phyloP scores from a whole-genome alignment of 23 red algal species.

The Cyanidium caldarium region DNA sequence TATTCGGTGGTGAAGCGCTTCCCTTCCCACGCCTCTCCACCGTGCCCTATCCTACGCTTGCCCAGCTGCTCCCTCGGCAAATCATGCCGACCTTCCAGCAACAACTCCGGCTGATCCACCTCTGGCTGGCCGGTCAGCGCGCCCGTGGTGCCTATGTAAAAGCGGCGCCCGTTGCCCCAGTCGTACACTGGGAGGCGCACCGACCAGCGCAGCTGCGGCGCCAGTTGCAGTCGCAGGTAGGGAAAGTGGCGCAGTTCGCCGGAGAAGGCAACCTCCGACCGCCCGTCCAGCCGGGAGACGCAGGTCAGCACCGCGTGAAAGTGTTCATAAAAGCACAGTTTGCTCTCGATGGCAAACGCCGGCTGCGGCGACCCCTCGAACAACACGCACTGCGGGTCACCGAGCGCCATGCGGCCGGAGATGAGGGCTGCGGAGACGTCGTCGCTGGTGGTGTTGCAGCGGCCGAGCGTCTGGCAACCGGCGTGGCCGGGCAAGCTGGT shows the following conservation, averaged over 20 bases:
- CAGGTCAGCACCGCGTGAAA: slow-evolving; percentile 7
- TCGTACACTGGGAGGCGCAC: not conserved
- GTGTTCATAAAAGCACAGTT: not conserved
- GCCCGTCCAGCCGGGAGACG: not conserved
- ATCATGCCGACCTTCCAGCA: not conserved
- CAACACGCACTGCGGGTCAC: too few relatives aligned
- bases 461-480: too few relatives aligned
- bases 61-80: too few relatives aligned
- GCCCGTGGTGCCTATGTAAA: not conserved
- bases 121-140: not conserved
- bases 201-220: not conserved
- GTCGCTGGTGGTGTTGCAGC: too few relatives aligned
- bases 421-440: too few relatives aligned
- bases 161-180: not conserved
- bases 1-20: too few relatives aligned
- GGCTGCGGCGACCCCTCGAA: not conserved
- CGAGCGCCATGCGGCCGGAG: too few relatives aligned
- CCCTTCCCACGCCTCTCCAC: too few relatives aligned
- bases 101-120: not conserved
- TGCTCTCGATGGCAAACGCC: not conserved
- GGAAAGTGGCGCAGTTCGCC: not conserved
- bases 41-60: too few relatives aligned
- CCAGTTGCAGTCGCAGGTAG: not conserved
- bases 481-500: too few relatives aligned
- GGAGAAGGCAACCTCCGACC: not conserved